Evolutionary conservation across 495 filamentous ascomycete genomes (phyloP).

Genomic region (Podospora bellae-mahoneyi): DNA sequence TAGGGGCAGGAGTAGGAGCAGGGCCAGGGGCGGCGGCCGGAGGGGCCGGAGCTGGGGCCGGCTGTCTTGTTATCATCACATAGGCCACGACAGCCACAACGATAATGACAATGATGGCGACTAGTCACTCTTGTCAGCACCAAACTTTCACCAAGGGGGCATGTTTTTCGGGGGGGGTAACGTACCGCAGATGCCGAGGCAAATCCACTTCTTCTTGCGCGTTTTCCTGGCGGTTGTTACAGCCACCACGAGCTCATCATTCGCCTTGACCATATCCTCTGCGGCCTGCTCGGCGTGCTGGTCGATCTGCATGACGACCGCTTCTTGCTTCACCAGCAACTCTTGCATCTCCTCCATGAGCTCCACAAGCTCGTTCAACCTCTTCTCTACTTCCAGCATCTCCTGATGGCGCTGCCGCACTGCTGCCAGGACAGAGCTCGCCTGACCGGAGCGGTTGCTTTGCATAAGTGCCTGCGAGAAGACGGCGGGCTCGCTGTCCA

Average conservation of each 20-base stretch:
- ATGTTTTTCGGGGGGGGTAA: conserved; percentile 24
- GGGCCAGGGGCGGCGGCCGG: background rate
- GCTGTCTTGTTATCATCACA: conserved; percentile 32
- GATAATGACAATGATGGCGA: conserved; percentile 50
- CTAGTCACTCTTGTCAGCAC: conserved; percentile 23
- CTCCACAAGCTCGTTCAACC: conserved; percentile 78
- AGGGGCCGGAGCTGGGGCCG: conserved; percentile 13
- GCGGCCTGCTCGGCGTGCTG: conserved; percentile 74
- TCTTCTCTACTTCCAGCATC: conserved; percentile 84
- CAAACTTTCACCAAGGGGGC: background rate
- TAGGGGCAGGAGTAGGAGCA: conserved; percentile 4
- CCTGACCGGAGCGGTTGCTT: conserved; percentile 73
- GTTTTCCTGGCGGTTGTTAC: conserved; percentile 74
- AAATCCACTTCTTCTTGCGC: conserved; percentile 97
- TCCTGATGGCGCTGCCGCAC: conserved; percentile 82
- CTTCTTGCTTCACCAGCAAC: conserved; percentile 79
- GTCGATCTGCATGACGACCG: conserved; percentile 71
- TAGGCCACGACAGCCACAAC: conserved; percentile 50
- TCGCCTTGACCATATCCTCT: conserved; percentile 74
- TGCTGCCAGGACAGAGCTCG: conserved; percentile 68
- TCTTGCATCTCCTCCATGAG: conserved; percentile 79
- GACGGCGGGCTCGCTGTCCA: conserved; percentile 66
- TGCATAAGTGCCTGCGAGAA: conserved; percentile 77
- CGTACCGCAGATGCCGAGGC: conserved; percentile 76
- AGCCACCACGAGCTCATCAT: conserved; percentile 71